A percentile compares a stretch with the other conserved stretches of the same genome.
phyloP scores from a whole-genome alignment of 2,329 filamentous ascomycete genomes.

The Fusarium sp. region DNA sequence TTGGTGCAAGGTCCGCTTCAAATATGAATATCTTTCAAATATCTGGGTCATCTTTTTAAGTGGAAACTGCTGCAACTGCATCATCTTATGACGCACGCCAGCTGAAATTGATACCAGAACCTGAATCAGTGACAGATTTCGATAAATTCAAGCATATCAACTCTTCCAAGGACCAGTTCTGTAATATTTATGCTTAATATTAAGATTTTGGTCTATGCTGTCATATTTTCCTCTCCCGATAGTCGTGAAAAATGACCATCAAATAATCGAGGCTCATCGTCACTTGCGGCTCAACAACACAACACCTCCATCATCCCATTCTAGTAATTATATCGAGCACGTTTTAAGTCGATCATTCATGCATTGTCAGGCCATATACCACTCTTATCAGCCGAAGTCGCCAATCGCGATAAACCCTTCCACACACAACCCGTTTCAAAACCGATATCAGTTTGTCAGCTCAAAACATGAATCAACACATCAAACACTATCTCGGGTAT shows the following conservation, averaged over 20 bases:
- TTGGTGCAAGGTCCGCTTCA: neutral
- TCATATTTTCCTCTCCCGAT: neutral
- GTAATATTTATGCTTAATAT: constrained; percentile 6
- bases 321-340: neutral
- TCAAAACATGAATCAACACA: neutral
- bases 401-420: constrained; percentile 1
- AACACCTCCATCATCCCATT: neutral
- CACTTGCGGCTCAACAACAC: neutral
- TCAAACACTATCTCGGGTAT: neutral
- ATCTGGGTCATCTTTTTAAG: neutral
- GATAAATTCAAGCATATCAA: neutral
- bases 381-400: neutral
- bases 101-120: neutral
- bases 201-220: neutral
- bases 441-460: neutral
- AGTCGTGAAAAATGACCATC: neutral
- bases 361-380: neutral
- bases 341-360: neutral
- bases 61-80: no score
- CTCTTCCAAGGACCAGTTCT: constrained; percentile 1
- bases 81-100: neutral
- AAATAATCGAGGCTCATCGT: neutral
- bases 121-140: neutral
- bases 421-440: constrained; percentile 16
- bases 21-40: neutral